Evolutionary conservation across 306 rosid genomes (phyloP).

Genomic region (Cucumis hystrix): DNA sequence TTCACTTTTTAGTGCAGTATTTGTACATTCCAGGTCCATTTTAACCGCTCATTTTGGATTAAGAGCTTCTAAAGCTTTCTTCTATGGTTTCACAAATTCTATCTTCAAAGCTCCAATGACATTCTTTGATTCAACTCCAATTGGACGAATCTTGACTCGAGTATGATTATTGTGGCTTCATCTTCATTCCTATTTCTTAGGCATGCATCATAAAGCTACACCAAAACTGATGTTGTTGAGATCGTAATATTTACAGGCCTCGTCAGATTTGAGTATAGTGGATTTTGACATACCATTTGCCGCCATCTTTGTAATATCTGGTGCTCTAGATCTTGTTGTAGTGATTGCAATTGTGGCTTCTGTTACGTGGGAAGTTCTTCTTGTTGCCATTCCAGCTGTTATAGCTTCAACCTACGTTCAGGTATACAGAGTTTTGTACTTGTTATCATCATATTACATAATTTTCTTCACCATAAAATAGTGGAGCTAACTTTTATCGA

Average conservation of each 20-base stretch:
- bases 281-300: conserved; percentile 67
- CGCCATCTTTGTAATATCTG: conserved; percentile 16
- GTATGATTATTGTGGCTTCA: conserved; percentile 24
- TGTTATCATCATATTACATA: neutral
- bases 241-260: conserved; percentile 41
- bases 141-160: conserved; percentile 65
- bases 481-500: neutral
- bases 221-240: neutral
- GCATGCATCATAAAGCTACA: neutral
- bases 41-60: conserved; percentile 37
- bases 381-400: conserved; percentile 40
- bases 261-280: conserved; percentile 68
- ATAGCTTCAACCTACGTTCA: conserved; percentile 43
- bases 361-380: conserved; percentile 75
- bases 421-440: conserved; percentile 12
- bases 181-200: neutral
- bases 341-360: conserved; percentile 40
- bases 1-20: conserved; percentile 32
- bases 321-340: conserved; percentile 20
- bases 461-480: neutral
- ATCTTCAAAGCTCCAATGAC: conserved; percentile 75
- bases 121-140: conserved; percentile 77
- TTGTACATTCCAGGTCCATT: conserved; percentile 29
- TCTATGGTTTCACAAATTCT: conserved; percentile 39
- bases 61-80: conserved; percentile 63